Base-by-base conservation (phyloP, 2,329 filamentous ascomycete species). In the Juglanconis oblonga region DNA sequence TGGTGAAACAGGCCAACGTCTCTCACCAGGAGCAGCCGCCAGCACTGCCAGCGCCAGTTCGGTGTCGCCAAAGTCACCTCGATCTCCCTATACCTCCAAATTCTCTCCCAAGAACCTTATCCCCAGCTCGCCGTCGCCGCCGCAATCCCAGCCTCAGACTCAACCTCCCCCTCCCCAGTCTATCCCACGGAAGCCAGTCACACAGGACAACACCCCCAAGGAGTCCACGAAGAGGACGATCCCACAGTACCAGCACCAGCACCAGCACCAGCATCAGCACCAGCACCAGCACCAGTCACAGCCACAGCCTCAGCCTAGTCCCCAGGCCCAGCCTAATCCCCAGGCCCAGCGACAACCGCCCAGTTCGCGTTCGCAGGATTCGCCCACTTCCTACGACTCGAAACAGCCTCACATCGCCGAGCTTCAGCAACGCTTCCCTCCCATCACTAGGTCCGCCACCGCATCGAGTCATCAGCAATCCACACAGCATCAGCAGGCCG, bases 31-130 rank as follows among this genome's bases (percentile, higher is more conserved):
- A 51, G 50, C 45, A 50, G 31, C 57, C 52, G 44, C 38, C 52
- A 32, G 31, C 52, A 5, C 4, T 35, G 9, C 11, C 52, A 55
- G 44, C 61, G 38, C 73, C 65, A 75, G 73, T 67, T 75, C 78
- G 66, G 70, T 71, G 64, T 80, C 78, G 62, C 76, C 78, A 60
- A 75, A 74, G 67, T 78, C 79, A 55, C 74, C 75, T 52, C 71
- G 71, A 58, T 77, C 78, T 58, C 78, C 78, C 63, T 78, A 80
- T 65, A 76, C 79, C 63, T 78, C 80, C 64, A 76, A 74, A 45
- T 77, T 78, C 67, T 74, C 74, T 58, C 73, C 76, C 64, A 73
- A 69, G 67, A 74, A 69, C 31, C 58, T 55, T 17, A 52, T 54
- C 60, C n/a, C 44, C 50, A 55, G 59, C 56, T 47, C 49, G 40